phyloP scores from a whole-genome alignment of 495 filamentous ascomycete genomes.

The Penicillium silybi region DNA sequence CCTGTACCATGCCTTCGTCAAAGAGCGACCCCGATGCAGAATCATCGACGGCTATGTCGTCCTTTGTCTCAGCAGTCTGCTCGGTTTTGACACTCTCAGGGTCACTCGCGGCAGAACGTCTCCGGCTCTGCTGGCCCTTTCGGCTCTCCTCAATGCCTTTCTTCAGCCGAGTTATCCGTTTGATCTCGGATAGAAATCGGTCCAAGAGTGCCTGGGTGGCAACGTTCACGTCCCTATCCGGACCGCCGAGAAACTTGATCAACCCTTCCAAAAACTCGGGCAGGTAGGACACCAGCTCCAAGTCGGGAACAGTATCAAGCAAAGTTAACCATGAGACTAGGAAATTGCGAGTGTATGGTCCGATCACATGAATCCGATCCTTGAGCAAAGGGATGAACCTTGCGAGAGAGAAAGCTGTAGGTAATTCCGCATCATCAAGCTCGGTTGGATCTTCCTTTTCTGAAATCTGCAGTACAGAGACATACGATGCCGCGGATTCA shows the following conservation, averaged over 20 bases:
- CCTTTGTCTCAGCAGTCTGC: constrained; percentile 32
- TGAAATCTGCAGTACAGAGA: constrained; percentile 70
- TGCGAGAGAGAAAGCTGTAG: constrained; percentile 88
- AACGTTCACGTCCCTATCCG: constrained; percentile 88
- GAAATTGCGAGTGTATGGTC: constrained; percentile 92
- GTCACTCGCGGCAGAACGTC: constrained; percentile 62
- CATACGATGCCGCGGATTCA: constrained; percentile 92
- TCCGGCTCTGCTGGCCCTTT: constrained; percentile 64
- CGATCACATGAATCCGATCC: constrained; percentile 88
- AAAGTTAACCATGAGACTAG: constrained; percentile 94
- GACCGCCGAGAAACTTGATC: constrained; percentile 87
- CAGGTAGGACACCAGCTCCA: constrained; percentile 89
- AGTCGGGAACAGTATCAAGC: constrained; percentile 92
- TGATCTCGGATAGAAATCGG: constrained; percentile 89
- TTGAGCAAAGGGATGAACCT: constrained; percentile 89
- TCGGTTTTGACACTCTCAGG: constrained; percentile 55
- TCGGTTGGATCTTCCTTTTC: constrained; percentile 47
- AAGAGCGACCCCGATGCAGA: constrained; percentile 55
- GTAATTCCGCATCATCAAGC: constrained; percentile 53
- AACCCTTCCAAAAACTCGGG: constrained; percentile 90
- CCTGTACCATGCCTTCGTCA: constrained; percentile 59
- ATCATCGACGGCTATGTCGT: constrained; percentile 50
- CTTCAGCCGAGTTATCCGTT: constrained; percentile 86
- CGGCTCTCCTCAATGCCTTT: constrained; percentile 86
- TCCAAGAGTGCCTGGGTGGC: constrained; percentile 89